Evolutionary conservation across 441 rosid species (phyloP).

Genomic region (Iberis amara): DNA sequence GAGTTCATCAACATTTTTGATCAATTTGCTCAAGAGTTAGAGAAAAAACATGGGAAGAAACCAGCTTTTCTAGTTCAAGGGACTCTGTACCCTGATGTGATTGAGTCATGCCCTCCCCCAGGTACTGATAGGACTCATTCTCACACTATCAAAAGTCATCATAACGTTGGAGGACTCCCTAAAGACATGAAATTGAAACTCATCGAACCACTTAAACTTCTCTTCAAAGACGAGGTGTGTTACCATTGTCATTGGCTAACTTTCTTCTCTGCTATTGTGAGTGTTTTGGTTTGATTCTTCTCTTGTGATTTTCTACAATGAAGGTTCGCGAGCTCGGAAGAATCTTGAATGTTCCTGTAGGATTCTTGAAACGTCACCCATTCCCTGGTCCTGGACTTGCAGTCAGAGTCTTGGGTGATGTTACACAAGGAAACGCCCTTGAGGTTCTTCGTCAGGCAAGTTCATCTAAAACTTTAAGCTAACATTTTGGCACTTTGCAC

Average conservation of each 20-base stretch:
- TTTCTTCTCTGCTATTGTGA: neutral
- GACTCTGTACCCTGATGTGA: slow-evolving; percentile 87
- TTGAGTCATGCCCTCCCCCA: slow-evolving; percentile 97
- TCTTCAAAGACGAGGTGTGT: slow-evolving; percentile 84
- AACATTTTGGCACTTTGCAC: neutral
- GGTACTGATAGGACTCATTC: slow-evolving; percentile 81
- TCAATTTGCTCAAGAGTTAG: slow-evolving; percentile 67
- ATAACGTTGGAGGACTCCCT: slow-evolving; percentile 90
- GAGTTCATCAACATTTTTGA: slow-evolving; percentile 77
- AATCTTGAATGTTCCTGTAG: slow-evolving; percentile 69
- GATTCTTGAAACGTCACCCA: slow-evolving; percentile 81
- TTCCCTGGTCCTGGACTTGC: slow-evolving; percentile 98
- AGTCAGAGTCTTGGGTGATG: slow-evolving; percentile 80
- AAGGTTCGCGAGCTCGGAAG: slow-evolving; percentile 82
- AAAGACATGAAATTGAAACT: slow-evolving; percentile 91
- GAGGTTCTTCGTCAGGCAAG: slow-evolving; percentile 75
- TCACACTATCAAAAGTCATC: slow-evolving; percentile 92
- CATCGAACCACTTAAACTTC: slow-evolving; percentile 86
- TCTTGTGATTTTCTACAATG: slow-evolving; percentile 4
- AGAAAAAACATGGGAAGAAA: slow-evolving; percentile 62
- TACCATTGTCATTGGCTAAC: slow-evolving; percentile 15
- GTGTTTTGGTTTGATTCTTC: slow-evolving; percentile 7
- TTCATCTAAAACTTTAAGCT: slow-evolving; percentile 2
- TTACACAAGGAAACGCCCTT: slow-evolving; percentile 76
- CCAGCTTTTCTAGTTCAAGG: slow-evolving; percentile 88